Percentiles rank a stretch among this genome's conserved stretches.
Evolutionary conservation across 78 protist genomes (phyloP).

Genomic region (Mastigamoeba balamuthi): DNA sequence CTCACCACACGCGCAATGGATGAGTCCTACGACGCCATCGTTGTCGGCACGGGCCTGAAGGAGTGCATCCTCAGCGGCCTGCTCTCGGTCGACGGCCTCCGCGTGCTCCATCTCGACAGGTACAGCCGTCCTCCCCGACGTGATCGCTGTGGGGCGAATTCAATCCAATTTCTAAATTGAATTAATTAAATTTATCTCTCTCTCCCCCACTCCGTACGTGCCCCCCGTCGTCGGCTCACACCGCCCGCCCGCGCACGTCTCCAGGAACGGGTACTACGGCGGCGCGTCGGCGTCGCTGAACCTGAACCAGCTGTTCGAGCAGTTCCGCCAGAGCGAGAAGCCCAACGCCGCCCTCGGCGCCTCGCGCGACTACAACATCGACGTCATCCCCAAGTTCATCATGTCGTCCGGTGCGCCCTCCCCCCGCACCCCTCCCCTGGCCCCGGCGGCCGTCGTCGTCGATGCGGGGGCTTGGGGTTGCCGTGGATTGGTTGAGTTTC

Average conservation of each 20-base stretch:
- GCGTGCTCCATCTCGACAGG: too few relatives aligned
- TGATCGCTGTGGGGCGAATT: too few relatives aligned
- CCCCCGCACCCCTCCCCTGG: too few relatives aligned
- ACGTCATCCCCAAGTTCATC: conserved; percentile 93
- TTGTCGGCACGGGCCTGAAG: conserved; percentile 94
- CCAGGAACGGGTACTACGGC: conserved; percentile 95
- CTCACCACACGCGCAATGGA: conserved; percentile 56
- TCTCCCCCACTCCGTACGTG: background rate
- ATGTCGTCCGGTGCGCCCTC: conserved; percentile 71
- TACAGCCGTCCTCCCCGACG: too few relatives aligned
- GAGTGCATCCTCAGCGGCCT: conserved; percentile 96
- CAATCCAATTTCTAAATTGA: too few relatives aligned
- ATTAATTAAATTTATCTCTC: too few relatives aligned
- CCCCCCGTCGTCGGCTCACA: background rate
- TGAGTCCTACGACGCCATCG: conserved; percentile 79
- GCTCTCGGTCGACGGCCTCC: conserved; percentile 78
- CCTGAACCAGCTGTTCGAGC: conserved; percentile 66
- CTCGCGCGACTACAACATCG: conserved; percentile 92
- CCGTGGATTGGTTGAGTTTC: too few relatives aligned
- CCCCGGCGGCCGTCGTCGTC: too few relatives aligned
- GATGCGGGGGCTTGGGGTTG: too few relatives aligned
- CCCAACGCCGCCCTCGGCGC: conserved; percentile 60
- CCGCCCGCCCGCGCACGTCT: background rate
- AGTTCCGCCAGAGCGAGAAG: conserved; percentile 21
- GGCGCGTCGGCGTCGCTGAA: conserved; percentile 94